Conservation (phyloP, 1,284 basidiomycete genomes). For the Pseudozyma hubeiensis region DNA sequence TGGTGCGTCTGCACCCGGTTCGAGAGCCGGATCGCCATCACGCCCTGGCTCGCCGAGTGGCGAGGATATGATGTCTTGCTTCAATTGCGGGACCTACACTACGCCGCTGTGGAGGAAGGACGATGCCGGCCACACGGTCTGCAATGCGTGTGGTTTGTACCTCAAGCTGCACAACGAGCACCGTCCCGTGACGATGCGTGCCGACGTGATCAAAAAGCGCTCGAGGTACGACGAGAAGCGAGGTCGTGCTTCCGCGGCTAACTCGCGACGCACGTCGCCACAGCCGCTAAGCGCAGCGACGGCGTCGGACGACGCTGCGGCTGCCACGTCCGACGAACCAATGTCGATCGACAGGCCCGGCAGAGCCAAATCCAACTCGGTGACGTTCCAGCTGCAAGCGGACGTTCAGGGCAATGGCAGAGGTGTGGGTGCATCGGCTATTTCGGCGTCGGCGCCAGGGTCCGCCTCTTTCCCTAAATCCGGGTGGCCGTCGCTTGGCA, state of each 20-base stretch:
- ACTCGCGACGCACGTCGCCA: conserved; percentile 35
- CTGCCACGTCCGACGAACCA: conserved; percentile 5
- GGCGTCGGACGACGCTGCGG: background rate
- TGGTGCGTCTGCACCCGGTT: conserved; percentile 44
- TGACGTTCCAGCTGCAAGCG: conserved; percentile 29
- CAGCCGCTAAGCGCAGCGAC: conserved; percentile 30
- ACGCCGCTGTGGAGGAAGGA: conserved; percentile 67
- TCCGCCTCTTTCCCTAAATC: conserved; percentile 11
- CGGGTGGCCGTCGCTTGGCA: conserved; percentile 19
- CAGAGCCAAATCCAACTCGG: conserved; percentile 25
- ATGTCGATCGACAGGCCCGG: conserved; percentile 33
- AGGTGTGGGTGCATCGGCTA: background rate
- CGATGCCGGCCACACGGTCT: conserved; percentile 58
- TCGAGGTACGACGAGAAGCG: conserved; percentile 60
- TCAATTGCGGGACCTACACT: conserved; percentile 65
- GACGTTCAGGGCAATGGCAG: background rate
- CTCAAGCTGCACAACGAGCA: conserved; percentile 62
- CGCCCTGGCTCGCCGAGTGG: conserved; percentile 26
- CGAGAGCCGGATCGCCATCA: conserved; percentile 35
- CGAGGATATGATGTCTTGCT: conserved; percentile 55
- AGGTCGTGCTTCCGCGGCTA: conserved; percentile 23
- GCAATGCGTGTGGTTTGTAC: conserved; percentile 65
- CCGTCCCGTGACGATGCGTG: conserved; percentile 61
- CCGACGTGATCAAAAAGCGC: conserved; percentile 65
- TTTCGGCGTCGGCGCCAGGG: conserved; percentile 16